A percentile compares a stretch with the other conserved stretches of the same genome.
Conservation (phyloP, 2,329 filamentous ascomycete genomes). For the Cryphonectria carpinicola region DNA sequence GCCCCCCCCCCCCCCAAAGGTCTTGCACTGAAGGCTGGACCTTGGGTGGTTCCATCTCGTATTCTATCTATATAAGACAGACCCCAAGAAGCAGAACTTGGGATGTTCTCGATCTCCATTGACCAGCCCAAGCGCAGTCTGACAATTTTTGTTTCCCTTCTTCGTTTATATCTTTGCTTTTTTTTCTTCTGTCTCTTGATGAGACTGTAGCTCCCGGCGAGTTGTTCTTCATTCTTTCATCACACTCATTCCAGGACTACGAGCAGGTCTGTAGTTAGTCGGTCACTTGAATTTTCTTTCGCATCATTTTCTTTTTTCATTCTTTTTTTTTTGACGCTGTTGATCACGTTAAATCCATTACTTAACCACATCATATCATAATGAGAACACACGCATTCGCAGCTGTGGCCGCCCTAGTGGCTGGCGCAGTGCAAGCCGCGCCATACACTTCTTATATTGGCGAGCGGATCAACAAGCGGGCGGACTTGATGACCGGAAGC, state of each 20-base stretch:
- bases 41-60: background rate
- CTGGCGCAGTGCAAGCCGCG: constrained; percentile 7
- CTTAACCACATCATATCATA: background rate
- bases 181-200: constrained; percentile 16
- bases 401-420: constrained; percentile 6
- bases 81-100: background rate
- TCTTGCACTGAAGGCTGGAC: background rate
- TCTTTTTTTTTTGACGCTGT: background rate
- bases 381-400: constrained; percentile 19
- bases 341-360: background rate
- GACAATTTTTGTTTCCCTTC: background rate
- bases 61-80: background rate
- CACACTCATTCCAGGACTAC: background rate
- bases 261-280: background rate
- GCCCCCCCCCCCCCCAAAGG: background rate
- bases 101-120: background rate
- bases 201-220: constrained; percentile 21
- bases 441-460: background rate
- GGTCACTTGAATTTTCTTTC: background rate
- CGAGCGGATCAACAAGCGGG: background rate
- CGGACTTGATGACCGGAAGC: background rate
- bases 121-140: background rate
- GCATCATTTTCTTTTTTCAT: too few relatives aligned
- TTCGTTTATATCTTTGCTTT: background rate
- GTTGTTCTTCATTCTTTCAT: constrained; percentile 14